These are phyloP conservation scores for Cystobasidium tubakii DNA, from an alignment of 768 basidiomycete species.

Conservation along the genomic window DNA sequence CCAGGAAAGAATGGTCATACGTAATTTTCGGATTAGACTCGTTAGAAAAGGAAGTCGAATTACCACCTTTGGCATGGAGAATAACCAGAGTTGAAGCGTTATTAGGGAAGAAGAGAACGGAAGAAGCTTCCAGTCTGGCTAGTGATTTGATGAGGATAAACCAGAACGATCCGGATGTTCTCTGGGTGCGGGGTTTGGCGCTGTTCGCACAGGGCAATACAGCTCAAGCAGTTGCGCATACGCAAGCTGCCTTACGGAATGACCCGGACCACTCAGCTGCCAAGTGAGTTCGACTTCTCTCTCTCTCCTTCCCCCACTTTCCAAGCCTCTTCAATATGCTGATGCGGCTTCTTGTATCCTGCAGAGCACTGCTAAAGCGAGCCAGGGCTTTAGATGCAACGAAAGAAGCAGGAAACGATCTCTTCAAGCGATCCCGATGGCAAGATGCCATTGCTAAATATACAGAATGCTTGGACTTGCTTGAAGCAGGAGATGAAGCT, in stretches of 20 bases:
- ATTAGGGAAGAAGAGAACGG: slow-evolving; percentile 64
- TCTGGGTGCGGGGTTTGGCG: slow-evolving; percentile 70
- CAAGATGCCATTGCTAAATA: slow-evolving; percentile 66
- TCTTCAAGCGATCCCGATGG: slow-evolving; percentile 62
- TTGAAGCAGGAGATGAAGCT: slow-evolving; percentile 66
- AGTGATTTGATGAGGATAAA: slow-evolving; percentile 51
- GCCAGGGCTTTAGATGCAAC: slow-evolving; percentile 74
- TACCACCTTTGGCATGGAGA: slow-evolving; percentile 73
- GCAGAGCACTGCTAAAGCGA: slow-evolving; percentile 63
- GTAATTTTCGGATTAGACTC: slow-evolving; percentile 74
- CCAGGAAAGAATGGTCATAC: slow-evolving; percentile 66
- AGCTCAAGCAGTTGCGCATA: slow-evolving; percentile 66
- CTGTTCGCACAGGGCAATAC: slow-evolving; percentile 68
- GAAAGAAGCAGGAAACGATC: slow-evolving; percentile 76
- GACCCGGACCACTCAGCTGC: slow-evolving; percentile 73
- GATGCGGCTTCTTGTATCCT: too few species aligned
- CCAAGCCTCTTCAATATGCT: background rate
- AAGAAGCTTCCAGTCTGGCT: slow-evolving; percentile 66
- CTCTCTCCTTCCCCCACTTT: too few species aligned
- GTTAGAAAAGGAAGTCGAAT: slow-evolving; percentile 58
- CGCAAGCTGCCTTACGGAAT: slow-evolving; percentile 63
- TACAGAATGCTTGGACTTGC: slow-evolving; percentile 59
- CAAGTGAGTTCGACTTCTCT: slow-evolving; percentile 37
- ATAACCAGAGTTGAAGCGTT: slow-evolving; percentile 73
- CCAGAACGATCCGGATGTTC: slow-evolving; percentile 62